Percentiles rank a stretch among this genome's conserved stretches.
Evolutionary conservation across 2,329 filamentous ascomycete genomes (phyloP).

Genomic region (Colletotrichum cereale): DNA sequence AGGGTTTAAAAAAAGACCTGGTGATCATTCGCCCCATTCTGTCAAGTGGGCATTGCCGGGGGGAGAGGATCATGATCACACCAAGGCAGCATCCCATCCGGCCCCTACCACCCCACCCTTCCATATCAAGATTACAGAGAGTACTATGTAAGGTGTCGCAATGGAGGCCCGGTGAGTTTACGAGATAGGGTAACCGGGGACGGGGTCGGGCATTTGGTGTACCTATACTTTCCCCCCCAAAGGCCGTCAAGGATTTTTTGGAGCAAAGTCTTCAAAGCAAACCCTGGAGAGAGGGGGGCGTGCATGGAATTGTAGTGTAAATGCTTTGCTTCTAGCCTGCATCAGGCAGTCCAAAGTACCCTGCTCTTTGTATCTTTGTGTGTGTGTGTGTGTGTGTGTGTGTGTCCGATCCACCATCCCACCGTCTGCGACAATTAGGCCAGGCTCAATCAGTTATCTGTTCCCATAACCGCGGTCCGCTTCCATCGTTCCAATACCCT

Average conservation of each 20-base stretch:
- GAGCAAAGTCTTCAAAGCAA: constrained; percentile 23
- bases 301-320: not conserved
- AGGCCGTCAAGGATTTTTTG: constrained; percentile 5
- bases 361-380: not conserved
- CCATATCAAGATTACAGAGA: not conserved
- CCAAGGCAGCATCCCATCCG: constrained; percentile 11
- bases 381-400: not conserved
- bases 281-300: constrained; percentile 15
- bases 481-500: constrained; percentile 19
- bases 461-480: constrained; percentile 8
- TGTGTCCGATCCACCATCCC: constrained; percentile 5
- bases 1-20: constrained; percentile 11
- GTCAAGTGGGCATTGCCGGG: constrained; percentile 7
- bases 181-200: constrained; percentile 12
- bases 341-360: constrained; percentile 30
- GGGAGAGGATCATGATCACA: not conserved
- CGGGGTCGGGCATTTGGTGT: not conserved
- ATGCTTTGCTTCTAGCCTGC: constrained; percentile 27
- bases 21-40: constrained; percentile 20
- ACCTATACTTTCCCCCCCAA: not conserved
- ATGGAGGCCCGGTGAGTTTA: constrained; percentile 35
- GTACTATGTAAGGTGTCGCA: constrained; percentile 17
- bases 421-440: not conserved
- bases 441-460: not conserved
- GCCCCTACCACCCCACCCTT: not conserved